Base-by-base conservation (phyloP, 352 stramenopile genomes). In the Peronospora belbahrii region DNA sequence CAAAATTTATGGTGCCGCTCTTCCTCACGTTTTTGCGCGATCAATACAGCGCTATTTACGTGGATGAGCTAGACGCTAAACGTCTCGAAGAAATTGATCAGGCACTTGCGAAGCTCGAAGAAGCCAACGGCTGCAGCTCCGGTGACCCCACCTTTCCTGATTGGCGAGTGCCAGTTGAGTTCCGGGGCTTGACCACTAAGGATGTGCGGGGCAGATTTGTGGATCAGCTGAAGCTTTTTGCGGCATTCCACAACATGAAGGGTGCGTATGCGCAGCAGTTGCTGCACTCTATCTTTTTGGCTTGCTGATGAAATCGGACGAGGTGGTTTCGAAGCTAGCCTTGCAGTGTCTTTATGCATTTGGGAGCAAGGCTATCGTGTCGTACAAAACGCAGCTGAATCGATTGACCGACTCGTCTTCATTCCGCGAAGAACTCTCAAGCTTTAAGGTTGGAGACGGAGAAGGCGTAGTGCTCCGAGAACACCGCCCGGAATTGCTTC, bases 391-490 rank as follows among this genome's bases (percentile, higher is more conserved):
- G 6, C 77, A 89, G 53, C 60, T 95, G 11, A 76, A 89, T 31
- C 77, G 81, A 25, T 74, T 97, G 23, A 73, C 71, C 0, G 76
- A 96, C 40, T 73, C 84, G 6, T 43, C 63, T 4, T 87, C 71
- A 30, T 94, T 97, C 60, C 78, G 88, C 14, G 85, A 97, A 50
- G 83, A 95, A 58, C 65, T 97, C 14, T 87, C 91, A 9, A 92
- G 67, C 11, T 95, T 97, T 56, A 85, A 86, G 43, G 74, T 96
- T 48, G 72, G 71, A 18, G 58, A 78, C 2, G 71, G 72, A n/a
- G 67, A 77, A 0, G 70, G 78, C 11, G 31, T 81, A 6, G 68
- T 97, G 19, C 62, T 92, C 15, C 64, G 63, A 4, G 84, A 94
- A 35, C 89, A 97, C 43, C 80, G 87, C 2, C 52, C 46, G 0